Evolutionary conservation across 163 green algal species (phyloP).

Genomic region (Coccomyxa subellipsoidea): DNA sequence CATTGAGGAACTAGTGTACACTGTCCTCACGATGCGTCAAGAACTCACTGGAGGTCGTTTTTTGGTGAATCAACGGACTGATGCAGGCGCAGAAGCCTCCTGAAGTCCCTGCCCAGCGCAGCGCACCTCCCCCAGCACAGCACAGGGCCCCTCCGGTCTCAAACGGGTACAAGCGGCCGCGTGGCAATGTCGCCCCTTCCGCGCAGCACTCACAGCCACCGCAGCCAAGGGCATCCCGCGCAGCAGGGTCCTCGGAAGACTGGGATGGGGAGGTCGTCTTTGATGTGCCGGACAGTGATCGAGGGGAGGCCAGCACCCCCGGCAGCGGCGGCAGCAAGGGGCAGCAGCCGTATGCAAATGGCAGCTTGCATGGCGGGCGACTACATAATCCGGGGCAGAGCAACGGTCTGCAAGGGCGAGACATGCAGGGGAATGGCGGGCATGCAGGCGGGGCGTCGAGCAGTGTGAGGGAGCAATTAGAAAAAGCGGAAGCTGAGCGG

Average conservation of each 20-base stretch:
- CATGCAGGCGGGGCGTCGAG: not conserved
- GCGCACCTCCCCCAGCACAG: not conserved
- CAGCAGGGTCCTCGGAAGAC: not conserved
- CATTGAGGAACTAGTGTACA: not conserved
- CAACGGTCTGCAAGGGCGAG: not conserved
- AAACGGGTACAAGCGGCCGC: not conserved
- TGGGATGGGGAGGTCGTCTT: not conserved
- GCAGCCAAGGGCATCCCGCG: not conserved
- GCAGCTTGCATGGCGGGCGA: not conserved
- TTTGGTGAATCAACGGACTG: too few species aligned
- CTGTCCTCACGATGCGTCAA: not conserved
- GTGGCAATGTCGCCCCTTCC: not conserved
- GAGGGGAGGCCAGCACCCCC: not conserved
- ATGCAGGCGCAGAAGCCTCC: not conserved
- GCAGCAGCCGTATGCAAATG: not conserved
- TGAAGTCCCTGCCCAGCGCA: not conserved
- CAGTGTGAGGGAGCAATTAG: not conserved
- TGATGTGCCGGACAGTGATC: not conserved
- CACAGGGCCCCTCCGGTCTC: not conserved
- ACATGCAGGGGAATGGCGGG: not conserved
- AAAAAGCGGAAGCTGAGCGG: conserved; percentile 2
- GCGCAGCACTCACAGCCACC: not conserved
- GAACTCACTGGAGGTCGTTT: too few species aligned
- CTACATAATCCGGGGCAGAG: not conserved
- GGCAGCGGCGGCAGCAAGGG: not conserved